Percentiles rank a stretch among this genome's conserved stretches.
phyloP scores from a whole-genome alignment of 495 filamentous ascomycete species.

The Penicillium simplicissimum region DNA sequence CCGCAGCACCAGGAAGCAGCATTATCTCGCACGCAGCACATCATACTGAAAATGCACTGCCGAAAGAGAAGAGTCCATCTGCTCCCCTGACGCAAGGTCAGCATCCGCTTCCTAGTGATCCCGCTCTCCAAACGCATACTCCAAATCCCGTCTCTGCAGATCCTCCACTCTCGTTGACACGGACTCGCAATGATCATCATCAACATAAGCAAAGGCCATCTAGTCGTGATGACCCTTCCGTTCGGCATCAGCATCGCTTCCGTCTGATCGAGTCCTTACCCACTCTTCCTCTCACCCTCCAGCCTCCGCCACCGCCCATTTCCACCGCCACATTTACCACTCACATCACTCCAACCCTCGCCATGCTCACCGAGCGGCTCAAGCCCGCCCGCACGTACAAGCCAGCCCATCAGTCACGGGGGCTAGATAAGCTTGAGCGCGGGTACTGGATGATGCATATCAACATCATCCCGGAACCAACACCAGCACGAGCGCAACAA shows the following conservation, averaged over 20 bases:
- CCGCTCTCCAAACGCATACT: background rate
- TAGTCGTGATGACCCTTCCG: no score
- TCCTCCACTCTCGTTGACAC: background rate
- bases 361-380: constrained; percentile 53
- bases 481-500: background rate
- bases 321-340: constrained; percentile 42
- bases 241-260: background rate
- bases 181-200: background rate
- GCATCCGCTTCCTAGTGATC: background rate
- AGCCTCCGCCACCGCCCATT: constrained; percentile 46
- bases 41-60: background rate
- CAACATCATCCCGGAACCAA: constrained; percentile 13
- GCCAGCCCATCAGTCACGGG: constrained; percentile 52
- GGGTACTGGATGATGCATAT: constrained; percentile 68
- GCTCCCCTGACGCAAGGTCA: background rate
- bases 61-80: background rate
- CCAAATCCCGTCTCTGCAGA: background rate
- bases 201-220: background rate
- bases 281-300: constrained; percentile 39
- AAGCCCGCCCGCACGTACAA: constrained; percentile 49
- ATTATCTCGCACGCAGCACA: background rate
- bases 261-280: background rate
- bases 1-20: background rate
- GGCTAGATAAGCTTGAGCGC: constrained; percentile 57
- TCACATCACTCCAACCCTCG: constrained; percentile 57